Evolutionary conservation across 352 stramenopile genomes (phyloP).

Genomic region (Phytophthora citricola): DNA sequence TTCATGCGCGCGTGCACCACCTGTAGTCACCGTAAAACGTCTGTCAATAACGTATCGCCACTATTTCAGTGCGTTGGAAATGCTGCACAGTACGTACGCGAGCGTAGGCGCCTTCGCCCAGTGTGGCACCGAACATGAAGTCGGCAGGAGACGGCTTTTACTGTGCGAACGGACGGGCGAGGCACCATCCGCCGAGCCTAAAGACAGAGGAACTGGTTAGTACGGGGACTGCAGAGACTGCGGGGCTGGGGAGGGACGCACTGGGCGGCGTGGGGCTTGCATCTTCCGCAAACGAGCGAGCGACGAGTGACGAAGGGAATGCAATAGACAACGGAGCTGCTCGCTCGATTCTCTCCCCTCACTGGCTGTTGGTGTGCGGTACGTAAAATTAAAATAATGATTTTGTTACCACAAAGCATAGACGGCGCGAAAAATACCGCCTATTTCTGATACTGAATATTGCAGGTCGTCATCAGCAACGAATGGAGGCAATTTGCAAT

Average conservation of each 20-base stretch:
- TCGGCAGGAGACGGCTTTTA: conserved; percentile 85
- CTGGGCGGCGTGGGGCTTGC: conserved; percentile 45
- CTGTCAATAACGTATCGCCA: conserved; percentile 1
- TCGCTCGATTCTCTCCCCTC: conserved; percentile 38
- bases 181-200: conserved; percentile 46
- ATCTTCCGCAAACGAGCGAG: conserved; percentile 34
- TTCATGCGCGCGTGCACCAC: conserved; percentile 92
- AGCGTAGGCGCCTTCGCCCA: conserved; percentile 90
- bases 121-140: conserved; percentile 90
- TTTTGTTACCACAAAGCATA: conserved; percentile 15
- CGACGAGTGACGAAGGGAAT: conserved; percentile 27
- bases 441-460: conserved; percentile 11
- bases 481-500: background rate
- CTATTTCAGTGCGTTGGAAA: background rate
- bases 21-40: conserved; percentile 15
- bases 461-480: background rate
- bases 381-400: conserved; percentile 18
- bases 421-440: conserved; percentile 17
- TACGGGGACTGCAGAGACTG: background rate
- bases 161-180: conserved; percentile 49
- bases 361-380: conserved; percentile 37
- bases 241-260: conserved; percentile 3
- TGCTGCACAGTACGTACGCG: conserved; percentile 47
- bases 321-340: conserved; percentile 33
- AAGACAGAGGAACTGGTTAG: conserved; percentile 1